Percentiles rank a stretch among this genome's conserved stretches.
phyloP scores from a whole-genome alignment of 345 rosid species.

The Anastatica hierochuntica region DNA sequence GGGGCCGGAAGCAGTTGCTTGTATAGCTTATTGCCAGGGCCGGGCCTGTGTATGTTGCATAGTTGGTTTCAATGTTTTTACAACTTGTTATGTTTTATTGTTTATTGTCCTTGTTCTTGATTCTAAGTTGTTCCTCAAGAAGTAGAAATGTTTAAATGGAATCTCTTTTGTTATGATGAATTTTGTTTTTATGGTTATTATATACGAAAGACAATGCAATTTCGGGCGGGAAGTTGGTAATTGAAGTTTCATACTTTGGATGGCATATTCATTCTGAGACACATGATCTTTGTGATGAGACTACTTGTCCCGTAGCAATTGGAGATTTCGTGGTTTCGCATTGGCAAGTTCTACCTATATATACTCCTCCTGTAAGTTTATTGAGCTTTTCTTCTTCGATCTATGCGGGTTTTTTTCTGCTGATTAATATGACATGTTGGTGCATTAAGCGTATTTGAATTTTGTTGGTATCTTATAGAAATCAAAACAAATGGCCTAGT shows the following conservation, averaged over 20 bases:
- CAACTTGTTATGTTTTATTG: too few relatives aligned
- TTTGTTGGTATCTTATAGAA: not conserved
- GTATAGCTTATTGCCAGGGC: too few relatives aligned
- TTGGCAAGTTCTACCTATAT: slow-evolving; percentile 73
- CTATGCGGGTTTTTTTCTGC: not conserved
- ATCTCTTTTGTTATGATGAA: not conserved
- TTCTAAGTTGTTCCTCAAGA: not conserved
- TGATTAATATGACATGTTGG: not conserved
- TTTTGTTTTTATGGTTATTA: not conserved
- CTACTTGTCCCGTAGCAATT: slow-evolving; percentile 62
- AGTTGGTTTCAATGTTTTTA: not conserved
- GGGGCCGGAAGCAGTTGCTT: too few relatives aligned
- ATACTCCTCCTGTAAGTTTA: slow-evolving; percentile 80
- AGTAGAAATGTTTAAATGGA: not conserved
- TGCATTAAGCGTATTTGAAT: not conserved
- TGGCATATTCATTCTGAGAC: slow-evolving; percentile 71
- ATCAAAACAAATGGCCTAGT: not conserved
- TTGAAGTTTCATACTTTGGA: slow-evolving; percentile 84
- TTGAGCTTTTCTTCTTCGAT: not conserved
- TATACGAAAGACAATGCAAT: slow-evolving; percentile 37
- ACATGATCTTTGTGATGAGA: slow-evolving; percentile 73
- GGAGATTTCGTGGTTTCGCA: slow-evolving; percentile 86
- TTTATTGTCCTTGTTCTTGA: not conserved
- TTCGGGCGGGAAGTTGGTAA: slow-evolving; percentile 59
- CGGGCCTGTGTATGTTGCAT: not conserved